These are phyloP conservation scores for Ophiostoma himal-ulmi DNA, from an alignment of 2,329 filamentous ascomycete species.

Conservation along the genomic window DNA sequence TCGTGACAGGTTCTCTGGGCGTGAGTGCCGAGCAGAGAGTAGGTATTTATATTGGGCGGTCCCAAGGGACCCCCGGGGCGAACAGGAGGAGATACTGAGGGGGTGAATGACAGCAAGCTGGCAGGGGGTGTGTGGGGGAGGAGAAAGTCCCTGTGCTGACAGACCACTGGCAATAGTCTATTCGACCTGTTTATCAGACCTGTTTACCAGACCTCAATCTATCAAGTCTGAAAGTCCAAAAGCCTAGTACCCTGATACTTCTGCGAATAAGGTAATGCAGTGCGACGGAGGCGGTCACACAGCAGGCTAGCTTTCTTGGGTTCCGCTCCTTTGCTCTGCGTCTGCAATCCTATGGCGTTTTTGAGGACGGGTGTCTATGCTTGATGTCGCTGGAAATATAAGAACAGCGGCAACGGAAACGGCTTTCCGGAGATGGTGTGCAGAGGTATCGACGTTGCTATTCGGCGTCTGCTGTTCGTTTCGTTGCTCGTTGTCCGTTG, in stretches of 20 bases:
- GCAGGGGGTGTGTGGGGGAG: conserved; percentile 9
- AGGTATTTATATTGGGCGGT: conserved; percentile 42
- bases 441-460: background rate
- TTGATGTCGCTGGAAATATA: background rate
- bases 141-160: background rate
- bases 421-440: conserved; percentile 12
- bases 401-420: conserved; percentile 5
- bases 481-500: background rate
- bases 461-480: background rate
- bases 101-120: conserved; percentile 13
- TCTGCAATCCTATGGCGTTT: background rate
- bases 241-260: background rate
- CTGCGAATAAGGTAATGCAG: background rate
- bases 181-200: background rate
- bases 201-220: background rate
- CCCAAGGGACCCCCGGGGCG: conserved; percentile 23
- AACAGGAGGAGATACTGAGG: conserved; percentile 20
- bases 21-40: conserved; percentile 10
- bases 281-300: conserved; percentile 1
- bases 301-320: conserved; percentile 14
- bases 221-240: background rate
- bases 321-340: conserved; percentile 1
- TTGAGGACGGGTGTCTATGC: background rate
- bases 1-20: conserved; percentile 28
- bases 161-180: background rate